These are phyloP conservation scores for Suillus tomentosus DNA, from an alignment of 768 basidiomycete species.

Conservation along the genomic window DNA sequence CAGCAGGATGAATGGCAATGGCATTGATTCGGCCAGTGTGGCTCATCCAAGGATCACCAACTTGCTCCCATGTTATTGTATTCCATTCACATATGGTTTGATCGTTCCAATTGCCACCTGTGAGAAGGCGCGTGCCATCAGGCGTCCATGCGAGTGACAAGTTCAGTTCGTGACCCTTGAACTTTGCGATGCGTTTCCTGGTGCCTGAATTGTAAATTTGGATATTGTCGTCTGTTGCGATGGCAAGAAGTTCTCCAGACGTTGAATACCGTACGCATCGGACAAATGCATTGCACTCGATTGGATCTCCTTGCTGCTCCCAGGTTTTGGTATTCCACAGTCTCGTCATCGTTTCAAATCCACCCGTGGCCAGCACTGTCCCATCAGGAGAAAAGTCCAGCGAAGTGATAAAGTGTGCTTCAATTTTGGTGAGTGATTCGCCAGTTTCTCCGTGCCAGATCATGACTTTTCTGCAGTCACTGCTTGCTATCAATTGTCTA, in stretches of 20 bases:
- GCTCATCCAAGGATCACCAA: neutral
- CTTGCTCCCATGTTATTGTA: neutral
- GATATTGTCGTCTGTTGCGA: neutral
- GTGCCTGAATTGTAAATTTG: neutral
- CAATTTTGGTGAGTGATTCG: too few species aligned
- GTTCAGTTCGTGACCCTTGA: neutral
- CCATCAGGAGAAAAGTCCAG: too few species aligned
- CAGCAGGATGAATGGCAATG: neutral
- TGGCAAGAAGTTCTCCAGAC: neutral
- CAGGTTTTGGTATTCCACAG: too few species aligned
- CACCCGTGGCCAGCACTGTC: too few species aligned
- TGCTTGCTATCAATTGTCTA: too few species aligned
- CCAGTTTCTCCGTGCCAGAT: too few species aligned
- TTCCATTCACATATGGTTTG: neutral
- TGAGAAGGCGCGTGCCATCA: neutral
- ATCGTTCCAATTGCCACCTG: fast-evolving
- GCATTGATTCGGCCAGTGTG: neutral
- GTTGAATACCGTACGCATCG: neutral
- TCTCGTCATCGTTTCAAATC: too few species aligned
- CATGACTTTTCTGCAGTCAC: too few species aligned
- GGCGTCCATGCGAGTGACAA: neutral
- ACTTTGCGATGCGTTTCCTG: neutral
- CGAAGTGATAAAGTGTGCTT: too few species aligned
- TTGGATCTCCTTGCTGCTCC: too few species aligned
- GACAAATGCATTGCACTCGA: too few species aligned